A percentile compares a stretch with the other conserved stretches of the same genome.
These are phyloP conservation scores for Lecanicillium sp. DNA, from an alignment of 2,329 filamentous ascomycete species.

Conservation along the genomic window DNA sequence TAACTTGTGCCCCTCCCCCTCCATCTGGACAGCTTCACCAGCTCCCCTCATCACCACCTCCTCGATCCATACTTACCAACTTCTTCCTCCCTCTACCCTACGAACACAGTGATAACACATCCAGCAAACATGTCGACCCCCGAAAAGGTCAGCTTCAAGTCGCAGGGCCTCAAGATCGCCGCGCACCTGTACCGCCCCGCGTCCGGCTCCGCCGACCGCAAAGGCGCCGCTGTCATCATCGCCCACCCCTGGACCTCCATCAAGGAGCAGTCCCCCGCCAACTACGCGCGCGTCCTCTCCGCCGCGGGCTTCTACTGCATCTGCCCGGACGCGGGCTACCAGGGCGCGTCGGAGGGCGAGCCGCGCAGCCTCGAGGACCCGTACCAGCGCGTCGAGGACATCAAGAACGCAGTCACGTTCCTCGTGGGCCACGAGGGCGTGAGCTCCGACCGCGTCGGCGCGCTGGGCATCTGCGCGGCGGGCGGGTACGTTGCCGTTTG, in stretches of 20 bases:
- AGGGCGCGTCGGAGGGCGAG: slow-evolving; percentile 30
- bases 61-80: no score
- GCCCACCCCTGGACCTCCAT: slow-evolving; percentile 25
- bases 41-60: no score
- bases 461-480: slow-evolving; percentile 33
- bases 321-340: slow-evolving; percentile 30
- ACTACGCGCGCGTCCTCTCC: slow-evolving; percentile 25
- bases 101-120: no score
- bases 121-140: slow-evolving; percentile 2
- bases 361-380: slow-evolving; percentile 33
- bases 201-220: slow-evolving; percentile 6
- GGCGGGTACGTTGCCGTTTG: slow-evolving; percentile 31
- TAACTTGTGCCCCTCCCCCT: no score
- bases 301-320: slow-evolving; percentile 26
- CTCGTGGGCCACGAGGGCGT: slow-evolving; percentile 23
- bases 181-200: slow-evolving; percentile 12
- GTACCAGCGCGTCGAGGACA: slow-evolving; percentile 29
- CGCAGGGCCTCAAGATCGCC: slow-evolving; percentile 7
- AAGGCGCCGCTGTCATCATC: slow-evolving; percentile 20
- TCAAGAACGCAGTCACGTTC: slow-evolving; percentile 29
- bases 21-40: no score
- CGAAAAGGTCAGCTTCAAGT: slow-evolving; percentile 5
- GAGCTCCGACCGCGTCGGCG: slow-evolving; percentile 27
- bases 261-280: slow-evolving; percentile 31
- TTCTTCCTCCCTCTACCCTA: no score